A percentile compares a stretch with the other conserved stretches of the same genome.
phyloP scores from a whole-genome alignment of 1,284 basidiomycete genomes.

The Apiotrichum montevideense region DNA sequence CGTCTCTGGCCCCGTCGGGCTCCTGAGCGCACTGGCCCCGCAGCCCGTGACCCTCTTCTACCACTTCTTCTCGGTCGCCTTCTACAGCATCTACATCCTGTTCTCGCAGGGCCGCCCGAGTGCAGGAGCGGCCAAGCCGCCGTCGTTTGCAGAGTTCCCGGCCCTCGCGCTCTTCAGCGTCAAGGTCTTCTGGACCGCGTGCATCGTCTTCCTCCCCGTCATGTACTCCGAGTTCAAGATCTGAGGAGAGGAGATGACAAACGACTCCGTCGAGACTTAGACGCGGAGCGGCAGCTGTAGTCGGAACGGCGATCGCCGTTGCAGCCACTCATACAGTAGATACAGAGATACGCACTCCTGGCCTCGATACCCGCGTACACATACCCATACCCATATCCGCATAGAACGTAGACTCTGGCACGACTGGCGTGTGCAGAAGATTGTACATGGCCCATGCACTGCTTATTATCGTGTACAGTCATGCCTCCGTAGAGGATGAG shows the following conservation, averaged over 20 bases:
- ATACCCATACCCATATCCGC: no score
- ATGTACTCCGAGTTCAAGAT: constrained; percentile 70
- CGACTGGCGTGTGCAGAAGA: no score
- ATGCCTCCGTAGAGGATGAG: no score
- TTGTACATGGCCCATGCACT: no score
- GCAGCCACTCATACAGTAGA: no score
- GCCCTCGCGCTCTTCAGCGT: constrained; percentile 54
- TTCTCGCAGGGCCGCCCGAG: constrained; percentile 53
- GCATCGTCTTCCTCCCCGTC: constrained; percentile 74
- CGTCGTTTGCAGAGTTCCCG: constrained; percentile 59
- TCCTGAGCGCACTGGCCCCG: constrained; percentile 67
- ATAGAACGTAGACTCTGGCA: no score
- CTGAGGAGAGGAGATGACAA: constrained; percentile 5
- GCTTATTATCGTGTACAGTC: no score
- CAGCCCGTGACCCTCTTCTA: constrained; percentile 71
- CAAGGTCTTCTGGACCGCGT: constrained; percentile 76
- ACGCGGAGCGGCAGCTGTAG: no score
- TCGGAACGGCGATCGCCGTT: no score
- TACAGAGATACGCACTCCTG: no score
- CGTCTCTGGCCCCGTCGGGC: constrained; percentile 77
- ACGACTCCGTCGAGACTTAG: no score
- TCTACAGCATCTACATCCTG: constrained; percentile 84
- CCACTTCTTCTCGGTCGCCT: constrained; percentile 93
- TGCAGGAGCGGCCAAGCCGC: constrained; percentile 17
- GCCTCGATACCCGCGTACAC: no score